A percentile compares a stretch with the other conserved stretches of the same genome.
Evolutionary conservation across 768 basidiomycete species (phyloP).

Genomic region (Lactifluus rugatus): DNA sequence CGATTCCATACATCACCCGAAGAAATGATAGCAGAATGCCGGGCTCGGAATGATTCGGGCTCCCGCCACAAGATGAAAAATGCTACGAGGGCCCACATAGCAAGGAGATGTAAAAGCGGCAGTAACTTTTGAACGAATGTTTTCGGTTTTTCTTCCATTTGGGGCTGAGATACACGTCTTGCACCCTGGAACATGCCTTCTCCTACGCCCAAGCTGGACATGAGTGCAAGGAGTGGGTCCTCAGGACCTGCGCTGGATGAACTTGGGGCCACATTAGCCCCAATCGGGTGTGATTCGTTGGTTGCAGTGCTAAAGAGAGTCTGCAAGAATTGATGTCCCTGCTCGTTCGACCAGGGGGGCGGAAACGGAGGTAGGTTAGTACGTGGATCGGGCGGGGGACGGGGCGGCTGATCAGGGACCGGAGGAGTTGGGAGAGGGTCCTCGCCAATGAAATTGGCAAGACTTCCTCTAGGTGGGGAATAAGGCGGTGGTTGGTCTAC

Average conservation of each 20-base stretch:
- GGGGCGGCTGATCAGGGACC: conserved; percentile 21
- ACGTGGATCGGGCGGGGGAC: conserved; percentile 23
- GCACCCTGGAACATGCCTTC: not conserved
- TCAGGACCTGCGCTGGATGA: conserved; percentile 4
- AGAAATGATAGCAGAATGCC: conserved; percentile 28
- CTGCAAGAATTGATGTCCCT: conserved; percentile 58
- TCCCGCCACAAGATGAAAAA: conserved; percentile 63
- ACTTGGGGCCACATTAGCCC: not conserved
- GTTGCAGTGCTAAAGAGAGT: conserved; percentile 40
- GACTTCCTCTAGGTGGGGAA: conserved; percentile 24
- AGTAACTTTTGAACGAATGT: conserved; percentile 49
- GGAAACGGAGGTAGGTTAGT: conserved; percentile 35
- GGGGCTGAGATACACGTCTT: not conserved
- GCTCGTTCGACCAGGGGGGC: conserved; percentile 56
- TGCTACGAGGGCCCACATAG: conserved; percentile 53
- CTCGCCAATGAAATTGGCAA: conserved; percentile 31
- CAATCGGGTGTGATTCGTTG: conserved; percentile 1
- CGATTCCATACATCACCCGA: conserved; percentile 39
- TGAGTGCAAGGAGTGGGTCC: conserved; percentile 28
- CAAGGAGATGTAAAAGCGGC: conserved; percentile 55
- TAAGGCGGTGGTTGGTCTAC: conserved; percentile 35
- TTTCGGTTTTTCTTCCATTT: conserved; percentile 23
- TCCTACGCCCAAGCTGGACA: conserved; percentile 25
- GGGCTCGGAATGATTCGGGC: conserved; percentile 39
- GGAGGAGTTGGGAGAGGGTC: conserved; percentile 27